These are phyloP conservation scores for Teratosphaeria destructans DNA, from an alignment of 2,329 filamentous ascomycete genomes.

Conservation along the genomic window DNA sequence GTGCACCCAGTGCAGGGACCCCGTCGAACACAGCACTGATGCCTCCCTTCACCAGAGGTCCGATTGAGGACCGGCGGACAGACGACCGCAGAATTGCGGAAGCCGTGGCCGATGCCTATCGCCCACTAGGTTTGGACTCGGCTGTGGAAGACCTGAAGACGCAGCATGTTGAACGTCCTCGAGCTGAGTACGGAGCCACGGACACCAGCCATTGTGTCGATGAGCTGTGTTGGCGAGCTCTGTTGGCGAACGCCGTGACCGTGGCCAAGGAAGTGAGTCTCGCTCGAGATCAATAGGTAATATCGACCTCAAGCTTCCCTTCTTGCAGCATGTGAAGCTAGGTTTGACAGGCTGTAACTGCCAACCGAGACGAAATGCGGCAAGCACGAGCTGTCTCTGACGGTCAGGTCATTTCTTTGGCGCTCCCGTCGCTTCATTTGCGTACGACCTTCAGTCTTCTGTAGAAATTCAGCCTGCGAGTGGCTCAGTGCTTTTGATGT, in stretches of 20 bases:
- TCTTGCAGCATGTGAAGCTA: background rate
- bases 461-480: too few species aligned
- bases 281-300: background rate
- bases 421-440: background rate
- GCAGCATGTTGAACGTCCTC: background rate
- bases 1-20: background rate
- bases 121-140: background rate
- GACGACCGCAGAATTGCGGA: background rate
- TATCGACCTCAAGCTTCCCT: background rate
- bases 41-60: background rate
- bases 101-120: background rate
- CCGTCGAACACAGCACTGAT: background rate
- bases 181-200: background rate
- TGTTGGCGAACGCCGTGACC: background rate
- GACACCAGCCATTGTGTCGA: background rate
- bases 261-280: background rate
- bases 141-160: background rate
- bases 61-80: background rate
- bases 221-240: background rate
- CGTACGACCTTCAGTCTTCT: too few species aligned
- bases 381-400: background rate
- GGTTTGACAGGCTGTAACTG: background rate
- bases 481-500: too few species aligned
- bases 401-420: too few species aligned
- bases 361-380: background rate